Percentiles rank a stretch among this genome's conserved stretches.
Conservation (phyloP, 179 eudicot genomes). For the Monotropa hypopitys region DNA sequence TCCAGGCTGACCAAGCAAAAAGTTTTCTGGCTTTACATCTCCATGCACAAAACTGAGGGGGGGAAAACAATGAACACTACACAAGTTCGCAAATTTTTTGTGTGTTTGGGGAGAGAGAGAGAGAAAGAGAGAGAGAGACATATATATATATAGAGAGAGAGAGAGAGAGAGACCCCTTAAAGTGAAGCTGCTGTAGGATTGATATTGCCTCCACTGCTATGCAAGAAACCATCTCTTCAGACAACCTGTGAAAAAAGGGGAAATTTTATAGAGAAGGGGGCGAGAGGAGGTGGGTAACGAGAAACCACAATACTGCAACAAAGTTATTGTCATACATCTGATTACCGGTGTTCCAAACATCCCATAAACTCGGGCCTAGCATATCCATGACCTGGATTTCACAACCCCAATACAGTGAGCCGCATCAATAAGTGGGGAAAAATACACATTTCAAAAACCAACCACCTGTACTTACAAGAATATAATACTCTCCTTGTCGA, state of each 20-base stretch:
- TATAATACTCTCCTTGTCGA: conserved; percentile 30
- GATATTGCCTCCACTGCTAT: conserved; percentile 35
- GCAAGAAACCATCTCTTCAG: conserved; percentile 34
- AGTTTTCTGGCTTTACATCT: conserved; percentile 66
- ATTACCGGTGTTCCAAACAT: conserved; percentile 30
- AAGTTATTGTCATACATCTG: conserved; percentile 16
- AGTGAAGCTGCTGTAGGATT: conserved; percentile 29
- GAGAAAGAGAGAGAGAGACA: background rate
- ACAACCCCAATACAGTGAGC: background rate
- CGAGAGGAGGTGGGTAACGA: background rate
- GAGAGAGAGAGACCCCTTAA: conserved; percentile 16
- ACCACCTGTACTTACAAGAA: conserved; percentile 19
- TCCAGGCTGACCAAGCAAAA: conserved; percentile 55
- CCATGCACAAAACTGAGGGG: conserved; percentile 52
- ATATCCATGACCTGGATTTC: conserved; percentile 17
- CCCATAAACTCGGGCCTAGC: conserved; percentile 36
- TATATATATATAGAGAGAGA: too few relatives aligned
- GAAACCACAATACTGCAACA: background rate
- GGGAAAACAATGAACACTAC: background rate
- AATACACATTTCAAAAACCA: background rate
- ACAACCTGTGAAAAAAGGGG: conserved; percentile 13
- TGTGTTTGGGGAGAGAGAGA: background rate
- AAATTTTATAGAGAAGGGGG: background rate
- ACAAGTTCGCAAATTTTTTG: background rate
- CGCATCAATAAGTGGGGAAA: background rate